These are phyloP conservation scores for Penicillium soppii DNA, from an alignment of 495 filamentous ascomycete genomes.

Conservation along the genomic window DNA sequence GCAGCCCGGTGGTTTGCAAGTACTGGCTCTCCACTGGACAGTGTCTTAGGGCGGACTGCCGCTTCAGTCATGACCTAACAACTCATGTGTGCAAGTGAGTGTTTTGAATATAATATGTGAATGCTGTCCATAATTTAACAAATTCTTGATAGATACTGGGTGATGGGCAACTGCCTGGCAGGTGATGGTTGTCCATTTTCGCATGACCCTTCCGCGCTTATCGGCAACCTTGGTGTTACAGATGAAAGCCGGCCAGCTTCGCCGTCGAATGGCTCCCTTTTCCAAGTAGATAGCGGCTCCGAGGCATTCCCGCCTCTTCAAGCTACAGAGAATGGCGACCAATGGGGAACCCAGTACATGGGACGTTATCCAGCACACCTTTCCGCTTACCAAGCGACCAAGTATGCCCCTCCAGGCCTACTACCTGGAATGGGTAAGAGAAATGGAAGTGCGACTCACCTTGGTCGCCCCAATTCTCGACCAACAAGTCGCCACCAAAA, in stretches of 20 bases:
- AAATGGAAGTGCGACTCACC: slow-evolving; percentile 46
- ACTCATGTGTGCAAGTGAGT: slow-evolving; percentile 98
- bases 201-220: slow-evolving; percentile 84
- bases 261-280: slow-evolving; percentile 49
- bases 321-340: slow-evolving; percentile 44
- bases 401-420: slow-evolving; percentile 26
- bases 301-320: slow-evolving; percentile 87
- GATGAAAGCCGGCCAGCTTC: slow-evolving; percentile 47
- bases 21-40: slow-evolving; percentile 91
- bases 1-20: slow-evolving; percentile 87
- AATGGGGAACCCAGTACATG: slow-evolving; percentile 54
- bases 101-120: not conserved
- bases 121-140: slow-evolving; percentile 1
- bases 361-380: slow-evolving; percentile 40
- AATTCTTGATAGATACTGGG: slow-evolving; percentile 71
- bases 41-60: slow-evolving; percentile 91
- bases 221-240: slow-evolving; percentile 64
- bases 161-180: slow-evolving; percentile 93
- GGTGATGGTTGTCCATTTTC: slow-evolving; percentile 96
- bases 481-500: slow-evolving; percentile 83
- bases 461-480: slow-evolving; percentile 70
- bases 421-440: slow-evolving; percentile 44
- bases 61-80: slow-evolving; percentile 94
- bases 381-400: slow-evolving; percentile 26
- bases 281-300: slow-evolving; percentile 74